Conservation (phyloP, 169 alveolate genomes). For the Plasmodium billcollinsi region DNA sequence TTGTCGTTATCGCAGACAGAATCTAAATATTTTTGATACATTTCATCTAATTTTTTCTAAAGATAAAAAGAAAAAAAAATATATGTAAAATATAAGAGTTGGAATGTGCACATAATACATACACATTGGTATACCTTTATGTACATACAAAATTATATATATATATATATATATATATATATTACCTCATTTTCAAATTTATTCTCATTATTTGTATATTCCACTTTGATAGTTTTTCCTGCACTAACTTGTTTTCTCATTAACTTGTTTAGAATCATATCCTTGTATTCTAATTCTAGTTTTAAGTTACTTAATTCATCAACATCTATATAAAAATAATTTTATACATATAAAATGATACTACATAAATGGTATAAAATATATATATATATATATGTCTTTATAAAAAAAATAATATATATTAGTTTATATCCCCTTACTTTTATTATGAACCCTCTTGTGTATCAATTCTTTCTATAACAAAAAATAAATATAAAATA, state of each 20-base stretch:
- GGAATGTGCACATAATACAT: background rate
- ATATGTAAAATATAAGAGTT: background rate
- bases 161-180: background rate
- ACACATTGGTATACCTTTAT: background rate
- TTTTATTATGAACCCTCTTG: slow-evolving; percentile 6
- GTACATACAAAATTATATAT: background rate
- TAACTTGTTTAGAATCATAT: slow-evolving; percentile 60
- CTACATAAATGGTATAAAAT: background rate
- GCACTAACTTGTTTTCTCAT: slow-evolving; percentile 8
- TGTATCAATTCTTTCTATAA: slow-evolving; percentile 8
- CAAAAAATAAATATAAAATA: slow-evolving; percentile 7
- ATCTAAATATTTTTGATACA: slow-evolving; percentile 40
- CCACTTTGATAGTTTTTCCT: background rate
- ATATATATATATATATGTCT: background rate
- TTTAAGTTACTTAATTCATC: slow-evolving; percentile 18
- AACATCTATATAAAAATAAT: slow-evolving; percentile 6
- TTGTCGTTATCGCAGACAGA: slow-evolving; percentile 44
- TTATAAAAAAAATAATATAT: background rate
- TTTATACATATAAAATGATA: background rate
- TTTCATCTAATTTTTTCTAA: slow-evolving; percentile 63
- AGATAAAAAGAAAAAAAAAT: slow-evolving; percentile 5
- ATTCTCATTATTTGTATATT: background rate
- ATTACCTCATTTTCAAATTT: slow-evolving; percentile 11
- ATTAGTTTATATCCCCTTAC: background rate
- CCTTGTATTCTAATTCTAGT: slow-evolving; percentile 69